Evolutionary conservation across 345 rosid genomes (phyloP).

Genomic region (Populus alba): DNA sequence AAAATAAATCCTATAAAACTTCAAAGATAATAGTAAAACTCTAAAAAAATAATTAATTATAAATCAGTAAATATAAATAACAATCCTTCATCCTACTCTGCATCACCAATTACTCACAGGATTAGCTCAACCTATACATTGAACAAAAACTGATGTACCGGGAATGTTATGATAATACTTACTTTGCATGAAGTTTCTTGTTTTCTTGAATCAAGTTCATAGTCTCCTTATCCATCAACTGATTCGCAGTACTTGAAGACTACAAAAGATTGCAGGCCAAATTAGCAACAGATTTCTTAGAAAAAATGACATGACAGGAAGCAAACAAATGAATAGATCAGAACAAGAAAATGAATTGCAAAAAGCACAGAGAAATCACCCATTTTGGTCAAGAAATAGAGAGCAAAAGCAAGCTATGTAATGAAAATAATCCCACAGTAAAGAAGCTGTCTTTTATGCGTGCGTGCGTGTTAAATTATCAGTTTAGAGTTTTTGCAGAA

Average conservation of each 20-base stretch:
- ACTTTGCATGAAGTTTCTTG: conserved; percentile 60
- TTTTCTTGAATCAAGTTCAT: conserved; percentile 57
- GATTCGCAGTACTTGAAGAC: conserved; percentile 29
- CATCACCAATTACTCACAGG: too few relatives aligned
- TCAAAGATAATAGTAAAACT: too few relatives aligned
- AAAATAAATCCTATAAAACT: too few relatives aligned
- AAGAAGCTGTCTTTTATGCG: not conserved
- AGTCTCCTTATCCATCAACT: conserved; percentile 32
- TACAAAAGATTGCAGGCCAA: conserved; percentile 8
- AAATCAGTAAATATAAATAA: too few relatives aligned
- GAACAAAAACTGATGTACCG: not conserved
- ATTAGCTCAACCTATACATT: too few relatives aligned
- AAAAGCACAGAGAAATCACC: not conserved
- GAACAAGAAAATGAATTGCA: not conserved
- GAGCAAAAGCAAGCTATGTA: not conserved
- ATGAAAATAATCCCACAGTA: not conserved
- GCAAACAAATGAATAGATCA: not conserved
- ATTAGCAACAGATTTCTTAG: not conserved
- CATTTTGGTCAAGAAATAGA: not conserved
- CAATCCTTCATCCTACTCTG: too few relatives aligned
- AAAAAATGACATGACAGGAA: not conserved
- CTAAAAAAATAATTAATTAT: too few relatives aligned
- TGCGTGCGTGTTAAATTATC: not conserved
- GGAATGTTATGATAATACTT: conserved; percentile 22
- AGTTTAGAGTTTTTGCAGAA: not conserved